A percentile compares a stretch with the other conserved stretches of the same genome.
phyloP scores from a whole-genome alignment of 2,329 filamentous ascomycete species.

The Zymoseptoria crescenta region DNA sequence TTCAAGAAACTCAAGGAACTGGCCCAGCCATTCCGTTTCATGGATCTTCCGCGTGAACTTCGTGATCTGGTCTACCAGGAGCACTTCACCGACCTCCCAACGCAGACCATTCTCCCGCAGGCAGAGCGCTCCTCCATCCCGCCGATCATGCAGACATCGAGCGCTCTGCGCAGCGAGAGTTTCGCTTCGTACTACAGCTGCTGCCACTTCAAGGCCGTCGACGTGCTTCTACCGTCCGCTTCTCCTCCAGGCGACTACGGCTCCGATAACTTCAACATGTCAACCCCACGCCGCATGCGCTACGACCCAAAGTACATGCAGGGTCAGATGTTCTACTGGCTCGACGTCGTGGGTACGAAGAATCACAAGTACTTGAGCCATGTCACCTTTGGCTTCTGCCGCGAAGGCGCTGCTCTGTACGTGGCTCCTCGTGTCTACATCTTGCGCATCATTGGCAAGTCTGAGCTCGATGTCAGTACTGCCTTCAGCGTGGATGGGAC shows the following conservation, averaged over 20 bases:
- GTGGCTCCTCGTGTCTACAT: neutral
- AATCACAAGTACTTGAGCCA: neutral
- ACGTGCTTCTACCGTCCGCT: neutral
- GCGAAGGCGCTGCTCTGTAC: neutral
- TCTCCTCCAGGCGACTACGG: neutral
- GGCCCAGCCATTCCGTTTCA: neutral
- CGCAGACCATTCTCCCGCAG: neutral
- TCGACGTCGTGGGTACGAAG: neutral
- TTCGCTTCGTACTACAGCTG: neutral
- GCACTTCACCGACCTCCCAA: neutral
- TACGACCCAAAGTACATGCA: neutral
- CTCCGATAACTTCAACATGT: neutral
- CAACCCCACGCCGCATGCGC: neutral
- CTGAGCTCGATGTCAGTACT: neutral
- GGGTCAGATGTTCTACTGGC: neutral
- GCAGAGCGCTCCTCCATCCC: neutral
- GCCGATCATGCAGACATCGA: neutral
- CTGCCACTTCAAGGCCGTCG: neutral
- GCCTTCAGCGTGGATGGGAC: neutral
- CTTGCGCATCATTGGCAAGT: neutral
- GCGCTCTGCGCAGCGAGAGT: neutral
- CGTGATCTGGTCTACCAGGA: neutral
- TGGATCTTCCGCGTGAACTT: neutral
- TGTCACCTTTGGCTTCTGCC: neutral
- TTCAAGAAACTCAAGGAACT: neutral